Percentiles rank a stretch among this genome's conserved stretches.
These are phyloP conservation scores for Dipodascus geniculatus DNA, from an alignment of 805 yeast genomes.

Conservation along the genomic window DNA sequence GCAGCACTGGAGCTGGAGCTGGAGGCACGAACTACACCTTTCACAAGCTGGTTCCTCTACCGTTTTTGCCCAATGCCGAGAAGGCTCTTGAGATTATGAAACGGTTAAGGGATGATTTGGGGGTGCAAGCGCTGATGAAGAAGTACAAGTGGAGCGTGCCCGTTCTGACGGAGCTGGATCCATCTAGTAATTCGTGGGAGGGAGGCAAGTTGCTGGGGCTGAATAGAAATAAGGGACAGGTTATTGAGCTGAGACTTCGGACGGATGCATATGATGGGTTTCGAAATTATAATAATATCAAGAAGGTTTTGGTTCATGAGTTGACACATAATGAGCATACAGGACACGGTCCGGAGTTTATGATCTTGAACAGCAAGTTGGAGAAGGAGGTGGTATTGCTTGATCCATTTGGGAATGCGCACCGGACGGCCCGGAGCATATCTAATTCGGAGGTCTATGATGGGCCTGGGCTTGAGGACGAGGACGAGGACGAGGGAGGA, in stretches of 20 bases:
- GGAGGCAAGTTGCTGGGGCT: constrained; percentile 22
- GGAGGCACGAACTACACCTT: constrained; percentile 27
- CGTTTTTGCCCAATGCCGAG: constrained; percentile 22
- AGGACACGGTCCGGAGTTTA: constrained; percentile 26
- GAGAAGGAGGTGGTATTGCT: constrained; percentile 24
- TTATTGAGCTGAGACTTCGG: constrained; percentile 26
- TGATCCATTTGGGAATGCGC: constrained; percentile 22
- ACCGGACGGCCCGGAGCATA: constrained; percentile 15
- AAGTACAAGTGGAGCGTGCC: constrained; percentile 27
- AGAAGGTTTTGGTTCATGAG: constrained; percentile 29
- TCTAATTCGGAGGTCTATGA: constrained; percentile 11
- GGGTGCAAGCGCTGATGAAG: constrained; percentile 26
- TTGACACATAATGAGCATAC: constrained; percentile 27
- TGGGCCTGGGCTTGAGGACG: constrained; percentile 11
- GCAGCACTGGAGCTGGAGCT: constrained; percentile 5
- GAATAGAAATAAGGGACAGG: constrained; percentile 25
- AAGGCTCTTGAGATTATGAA: constrained; percentile 21
- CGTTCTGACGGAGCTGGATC: constrained; percentile 28
- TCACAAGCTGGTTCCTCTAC: constrained; percentile 21
- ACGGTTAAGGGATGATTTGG: constrained; percentile 24
- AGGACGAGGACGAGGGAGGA: constrained; percentile 5
- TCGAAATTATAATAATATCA: constrained; percentile 23
- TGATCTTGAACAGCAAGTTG: constrained; percentile 24
- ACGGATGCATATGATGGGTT: constrained; percentile 30
- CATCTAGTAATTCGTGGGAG: constrained; percentile 25